A percentile compares a stretch with the other conserved stretches of the same genome.
Conservation (phyloP, 202 grass and related monocot species). For the Brachypodium distachyon region DNA sequence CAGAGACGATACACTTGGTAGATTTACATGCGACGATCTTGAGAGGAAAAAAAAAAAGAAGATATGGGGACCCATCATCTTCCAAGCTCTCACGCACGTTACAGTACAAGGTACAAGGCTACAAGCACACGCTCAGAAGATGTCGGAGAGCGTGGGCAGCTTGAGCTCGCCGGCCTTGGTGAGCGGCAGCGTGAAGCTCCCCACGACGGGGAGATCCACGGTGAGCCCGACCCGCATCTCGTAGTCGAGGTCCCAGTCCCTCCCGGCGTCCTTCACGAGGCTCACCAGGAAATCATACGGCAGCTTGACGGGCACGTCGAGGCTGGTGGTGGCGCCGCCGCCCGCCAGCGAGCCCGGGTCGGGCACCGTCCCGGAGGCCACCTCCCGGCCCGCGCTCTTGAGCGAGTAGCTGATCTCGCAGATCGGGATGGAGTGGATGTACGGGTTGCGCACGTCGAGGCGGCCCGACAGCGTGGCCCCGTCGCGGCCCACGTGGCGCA, state of each 20-base stretch:
- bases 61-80: background rate
- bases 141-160: slow-evolving; percentile 60
- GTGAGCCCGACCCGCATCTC: slow-evolving; percentile 62
- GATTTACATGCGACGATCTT: background rate
- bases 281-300: slow-evolving; percentile 70
- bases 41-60: background rate
- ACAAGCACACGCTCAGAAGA: slow-evolving; percentile 31
- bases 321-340: slow-evolving; percentile 16
- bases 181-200: slow-evolving; percentile 67
- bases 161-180: slow-evolving; percentile 81
- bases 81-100: too few species aligned
- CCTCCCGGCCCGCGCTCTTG: slow-evolving; percentile 51
- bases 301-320: slow-evolving; percentile 64
- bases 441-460: slow-evolving; percentile 63
- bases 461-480: slow-evolving; percentile 37
- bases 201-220: slow-evolving; percentile 67
- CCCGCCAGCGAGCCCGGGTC: slow-evolving; percentile 69
- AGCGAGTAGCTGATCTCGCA: slow-evolving; percentile 81
- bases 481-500: slow-evolving; percentile 44
- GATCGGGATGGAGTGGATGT: slow-evolving; percentile 64
- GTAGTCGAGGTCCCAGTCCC: slow-evolving; percentile 84
- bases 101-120: too few species aligned
- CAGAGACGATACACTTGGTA: background rate
- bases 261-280: slow-evolving; percentile 47
- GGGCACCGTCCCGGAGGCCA: slow-evolving; percentile 59